These are phyloP conservation scores for Candida albicans DNA, from an alignment of 1,139 yeast species.

Conservation along the genomic window DNA sequence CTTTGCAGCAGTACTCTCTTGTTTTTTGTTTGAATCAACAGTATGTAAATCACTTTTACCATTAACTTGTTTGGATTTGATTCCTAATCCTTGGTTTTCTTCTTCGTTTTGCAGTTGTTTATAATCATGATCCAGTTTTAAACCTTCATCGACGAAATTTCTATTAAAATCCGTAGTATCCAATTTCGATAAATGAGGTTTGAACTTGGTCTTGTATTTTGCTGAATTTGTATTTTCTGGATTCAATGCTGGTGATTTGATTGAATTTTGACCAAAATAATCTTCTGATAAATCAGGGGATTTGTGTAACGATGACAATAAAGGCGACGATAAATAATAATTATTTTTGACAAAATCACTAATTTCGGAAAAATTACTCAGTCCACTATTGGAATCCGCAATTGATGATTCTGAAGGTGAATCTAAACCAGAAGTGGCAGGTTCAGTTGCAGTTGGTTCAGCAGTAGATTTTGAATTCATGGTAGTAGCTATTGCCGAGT, in stretches of 20 bases:
- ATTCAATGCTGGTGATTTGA: background rate
- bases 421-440: background rate
- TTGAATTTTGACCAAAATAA: constrained; percentile 3
- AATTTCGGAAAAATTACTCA: constrained; percentile 7
- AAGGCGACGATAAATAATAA: constrained; percentile 41
- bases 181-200: constrained; percentile 9
- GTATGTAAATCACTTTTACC: background rate
- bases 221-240: constrained; percentile 1
- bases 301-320: constrained; percentile 26
- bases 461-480: constrained; percentile 1
- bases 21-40: background rate
- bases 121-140: background rate
- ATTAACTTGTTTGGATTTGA: background rate
- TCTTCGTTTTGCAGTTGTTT: background rate
- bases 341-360: constrained; percentile 37
- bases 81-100: background rate
- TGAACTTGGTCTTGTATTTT: constrained; percentile 13
- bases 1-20: background rate
- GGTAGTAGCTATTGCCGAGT: constrained; percentile 24
- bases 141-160: constrained; percentile 6
- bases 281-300: constrained; percentile 7
- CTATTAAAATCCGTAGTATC: constrained; percentile 10
- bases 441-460: background rate
- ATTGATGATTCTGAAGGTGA: background rate
- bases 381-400: constrained; percentile 10